Conservation (phyloP, 2,329 filamentous ascomycete species). For the Microdochium nivale region DNA sequence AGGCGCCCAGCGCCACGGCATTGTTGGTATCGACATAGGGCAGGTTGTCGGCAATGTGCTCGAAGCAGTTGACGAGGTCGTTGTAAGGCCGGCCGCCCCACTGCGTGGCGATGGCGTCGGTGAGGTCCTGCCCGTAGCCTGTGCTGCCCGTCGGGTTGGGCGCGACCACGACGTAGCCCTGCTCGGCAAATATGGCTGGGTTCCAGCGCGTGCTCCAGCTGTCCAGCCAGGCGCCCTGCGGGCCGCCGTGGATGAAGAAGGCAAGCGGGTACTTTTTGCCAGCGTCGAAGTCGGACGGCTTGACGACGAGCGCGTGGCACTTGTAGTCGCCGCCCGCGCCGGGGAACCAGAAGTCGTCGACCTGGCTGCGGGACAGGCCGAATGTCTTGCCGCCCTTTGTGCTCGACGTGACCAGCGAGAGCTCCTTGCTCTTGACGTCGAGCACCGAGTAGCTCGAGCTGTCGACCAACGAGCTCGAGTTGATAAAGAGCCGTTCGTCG, state of each 20-base stretch:
- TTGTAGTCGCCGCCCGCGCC: constrained; percentile 52
- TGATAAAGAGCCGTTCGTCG: constrained; percentile 48
- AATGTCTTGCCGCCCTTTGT: constrained; percentile 58
- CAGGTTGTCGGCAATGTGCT: constrained; percentile 60
- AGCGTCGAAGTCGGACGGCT: constrained; percentile 58
- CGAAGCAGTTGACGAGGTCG: constrained; percentile 71
- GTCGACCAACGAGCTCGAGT: constrained; percentile 61
- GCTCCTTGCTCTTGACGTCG: constrained; percentile 29
- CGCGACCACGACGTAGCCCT: constrained; percentile 74
- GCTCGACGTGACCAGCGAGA: constrained; percentile 49
- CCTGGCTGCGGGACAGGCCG: constrained; percentile 54
- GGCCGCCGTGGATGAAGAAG: constrained; percentile 76
- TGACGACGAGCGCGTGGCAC: constrained; percentile 63
- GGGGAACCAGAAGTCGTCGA: constrained; percentile 60
- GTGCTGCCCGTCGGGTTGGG: constrained; percentile 81
- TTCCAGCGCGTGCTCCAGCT: constrained; percentile 81
- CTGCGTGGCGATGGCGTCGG: constrained; percentile 66
- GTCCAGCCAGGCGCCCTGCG: constrained; percentile 68
- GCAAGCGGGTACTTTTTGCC: constrained; percentile 70
- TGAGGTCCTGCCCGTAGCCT: constrained; percentile 70
- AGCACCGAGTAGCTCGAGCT: constrained; percentile 61
- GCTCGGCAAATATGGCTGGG: constrained; percentile 75
- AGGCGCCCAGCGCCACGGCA: constrained; percentile 67
- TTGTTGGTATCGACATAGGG: constrained; percentile 59
- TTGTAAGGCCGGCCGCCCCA: constrained; percentile 84